Percentiles rank a stretch among this genome's conserved stretches.
These are phyloP conservation scores for Colletotrichum nymphaeae DNA, from an alignment of 2,329 filamentous ascomycete genomes.

Conservation along the genomic window DNA sequence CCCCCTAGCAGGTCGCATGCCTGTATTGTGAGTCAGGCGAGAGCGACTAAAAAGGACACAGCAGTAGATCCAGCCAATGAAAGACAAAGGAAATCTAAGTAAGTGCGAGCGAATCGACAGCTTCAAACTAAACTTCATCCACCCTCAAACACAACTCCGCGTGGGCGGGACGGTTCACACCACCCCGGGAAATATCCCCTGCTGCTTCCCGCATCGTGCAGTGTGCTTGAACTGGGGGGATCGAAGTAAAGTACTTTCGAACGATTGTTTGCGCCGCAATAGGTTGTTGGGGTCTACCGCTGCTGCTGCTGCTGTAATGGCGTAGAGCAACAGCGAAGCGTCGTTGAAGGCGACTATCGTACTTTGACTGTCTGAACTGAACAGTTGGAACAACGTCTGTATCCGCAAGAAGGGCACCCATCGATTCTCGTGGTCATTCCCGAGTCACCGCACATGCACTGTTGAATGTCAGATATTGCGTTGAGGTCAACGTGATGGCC, in stretches of 20 bases:
- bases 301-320: no score
- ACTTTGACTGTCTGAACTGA: background rate
- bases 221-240: background rate
- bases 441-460: background rate
- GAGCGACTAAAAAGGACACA: background rate
- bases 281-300: background rate
- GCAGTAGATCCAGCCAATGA: background rate
- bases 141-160: background rate
- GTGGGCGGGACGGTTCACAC: background rate
- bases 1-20: background rate
- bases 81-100: background rate
- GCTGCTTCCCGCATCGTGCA: background rate
- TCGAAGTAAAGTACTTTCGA: background rate
- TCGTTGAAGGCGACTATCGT: background rate
- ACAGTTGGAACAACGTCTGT: constrained; percentile 6
- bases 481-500: no score
- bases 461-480: background rate
- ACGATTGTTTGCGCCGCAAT: background rate
- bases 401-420: constrained; percentile 1
- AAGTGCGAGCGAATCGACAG: no score
- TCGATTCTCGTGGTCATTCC: constrained; percentile 18
- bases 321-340: background rate
- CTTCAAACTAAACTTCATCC: background rate
- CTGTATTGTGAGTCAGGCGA: background rate
- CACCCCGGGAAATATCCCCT: background rate